Conservation (phyloP, 1,139 yeast species). For the Geotrichum bryndzae region DNA sequence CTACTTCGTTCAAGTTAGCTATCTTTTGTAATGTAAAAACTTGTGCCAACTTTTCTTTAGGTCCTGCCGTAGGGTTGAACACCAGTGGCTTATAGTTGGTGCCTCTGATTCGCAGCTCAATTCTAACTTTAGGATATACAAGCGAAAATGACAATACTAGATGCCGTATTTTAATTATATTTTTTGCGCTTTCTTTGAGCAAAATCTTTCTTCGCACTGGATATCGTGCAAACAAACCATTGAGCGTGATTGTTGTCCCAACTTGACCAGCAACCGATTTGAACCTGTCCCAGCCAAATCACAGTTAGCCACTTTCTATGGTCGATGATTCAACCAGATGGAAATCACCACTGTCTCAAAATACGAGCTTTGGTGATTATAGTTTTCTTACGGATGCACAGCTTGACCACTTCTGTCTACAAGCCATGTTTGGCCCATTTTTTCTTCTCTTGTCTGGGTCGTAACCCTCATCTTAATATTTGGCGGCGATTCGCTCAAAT, state of each 20-base stretch:
- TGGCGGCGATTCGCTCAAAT: slow-evolving; percentile 8
- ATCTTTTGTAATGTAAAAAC: slow-evolving; percentile 11
- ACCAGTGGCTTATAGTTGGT: slow-evolving; percentile 9
- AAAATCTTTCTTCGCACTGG: slow-evolving; percentile 38
- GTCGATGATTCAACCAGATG: background rate
- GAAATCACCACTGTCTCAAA: background rate
- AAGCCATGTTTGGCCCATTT: slow-evolving; percentile 37
- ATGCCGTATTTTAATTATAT: slow-evolving; percentile 28
- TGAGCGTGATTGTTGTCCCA: slow-evolving; percentile 39
- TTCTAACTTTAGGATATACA: slow-evolving; percentile 32
- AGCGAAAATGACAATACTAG: slow-evolving; percentile 35
- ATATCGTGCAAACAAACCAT: slow-evolving; percentile 33
- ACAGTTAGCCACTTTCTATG: background rate
- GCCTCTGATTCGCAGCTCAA: slow-evolving; percentile 26
- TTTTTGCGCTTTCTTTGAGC: slow-evolving; percentile 27
- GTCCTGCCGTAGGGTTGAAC: slow-evolving; percentile 14
- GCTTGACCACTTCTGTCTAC: slow-evolving; percentile 34
- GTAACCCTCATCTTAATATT: slow-evolving; percentile 29
- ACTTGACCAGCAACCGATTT: slow-evolving; percentile 27
- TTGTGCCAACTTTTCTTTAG: slow-evolving; percentile 17
- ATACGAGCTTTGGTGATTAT: background rate
- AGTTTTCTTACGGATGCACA: slow-evolving; percentile 12
- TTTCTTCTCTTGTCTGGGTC: slow-evolving; percentile 29
- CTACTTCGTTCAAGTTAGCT: slow-evolving; percentile 7
- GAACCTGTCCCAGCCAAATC: slow-evolving; percentile 17